Conservation (phyloP, 1,284 basidiomycete genomes). For the Cryptococcus floricola region DNA sequence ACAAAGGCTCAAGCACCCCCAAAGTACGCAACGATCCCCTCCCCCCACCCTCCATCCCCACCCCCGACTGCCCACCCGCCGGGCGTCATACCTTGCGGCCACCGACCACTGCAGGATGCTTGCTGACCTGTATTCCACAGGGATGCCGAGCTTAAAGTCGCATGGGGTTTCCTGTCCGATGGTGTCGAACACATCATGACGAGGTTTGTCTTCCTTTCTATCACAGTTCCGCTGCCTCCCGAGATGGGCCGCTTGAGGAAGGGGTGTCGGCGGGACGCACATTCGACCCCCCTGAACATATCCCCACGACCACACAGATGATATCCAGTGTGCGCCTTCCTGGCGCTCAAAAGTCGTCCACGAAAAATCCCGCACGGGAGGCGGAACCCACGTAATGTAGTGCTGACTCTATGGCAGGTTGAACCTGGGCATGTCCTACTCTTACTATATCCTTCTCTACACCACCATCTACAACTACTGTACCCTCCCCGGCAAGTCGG, state of each 20-base stretch:
- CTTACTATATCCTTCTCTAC: conserved; percentile 89
- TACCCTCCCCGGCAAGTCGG: conserved; percentile 52
- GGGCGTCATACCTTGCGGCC: too few relatives aligned
- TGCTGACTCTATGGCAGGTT: conserved; percentile 51
- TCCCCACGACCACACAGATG: too few relatives aligned
- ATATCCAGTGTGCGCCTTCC: too few relatives aligned
- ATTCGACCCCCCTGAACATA: too few relatives aligned
- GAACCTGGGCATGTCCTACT: conserved; percentile 82
- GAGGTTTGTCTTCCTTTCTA: conserved; percentile 41
- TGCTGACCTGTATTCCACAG: not conserved
- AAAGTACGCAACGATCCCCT: conserved; percentile 27
- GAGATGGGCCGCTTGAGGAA: too few relatives aligned
- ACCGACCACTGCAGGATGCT: not conserved
- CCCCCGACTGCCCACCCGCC: not conserved
- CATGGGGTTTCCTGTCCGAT: conserved; percentile 81
- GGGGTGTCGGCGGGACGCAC: too few relatives aligned
- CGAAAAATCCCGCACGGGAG: not conserved
- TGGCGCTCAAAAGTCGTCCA: too few relatives aligned
- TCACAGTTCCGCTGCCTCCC: not conserved
- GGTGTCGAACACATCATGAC: conserved; percentile 95
- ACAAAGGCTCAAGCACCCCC: conserved; percentile 36
- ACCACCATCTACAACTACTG: conserved; percentile 96
- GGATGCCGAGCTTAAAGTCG: conserved; percentile 58
- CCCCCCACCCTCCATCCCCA: not conserved
- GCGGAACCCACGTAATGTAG: not conserved